Base-by-base conservation (phyloP, 305 asterid genomes). In the Fraxinus xanthoxyloides region DNA sequence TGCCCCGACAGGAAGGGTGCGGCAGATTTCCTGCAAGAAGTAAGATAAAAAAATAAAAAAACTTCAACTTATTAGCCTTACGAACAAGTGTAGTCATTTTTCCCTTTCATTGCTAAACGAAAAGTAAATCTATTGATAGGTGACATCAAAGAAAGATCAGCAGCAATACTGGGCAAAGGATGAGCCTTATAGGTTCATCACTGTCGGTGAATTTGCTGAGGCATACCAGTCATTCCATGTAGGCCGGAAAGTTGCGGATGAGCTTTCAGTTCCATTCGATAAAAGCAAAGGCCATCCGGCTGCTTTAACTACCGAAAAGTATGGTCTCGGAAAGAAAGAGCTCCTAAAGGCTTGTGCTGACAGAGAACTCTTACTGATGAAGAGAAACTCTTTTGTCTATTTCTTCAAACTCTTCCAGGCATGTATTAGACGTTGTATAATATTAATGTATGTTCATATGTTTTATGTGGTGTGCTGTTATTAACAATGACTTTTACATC, bases 1-100 rank as follows among this genome's bases (percentile, higher is more conserved):
- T 95, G 98, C 85, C 98, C 98, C 0, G 89, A 81, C 15, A 88
- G 98, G 69, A 93, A 95, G 88, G 97, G 94, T 74, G 93, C 87
- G 7, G 98, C 98, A 36, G 98, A 93, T 87, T 95, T 95, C 87
- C 86, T 95, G 90, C 98, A 95, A 87, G 98, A 95, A 84, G 98
- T 95, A 87, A 82, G 92, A 63, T 75, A 38, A 78, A 23, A 17
- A n/a, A 43, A 43, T 43, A 43, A 43, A 12, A 8, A 9, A 40
- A 43, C 10, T 2, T 31, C n/a, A 12, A 48, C 7, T 23, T 28
- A 59, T 73, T 31, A 61, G 32, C 35, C 1, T 5, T 10, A 24
- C 51, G 34, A 1, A 31, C n/a, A 46, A n/a, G 19, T 63, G 10
- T 31, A 30, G 4, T 70, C 24, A n/a, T 15, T 30, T 30, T 70